Percentiles rank a stretch among this genome's conserved stretches.
Conservation (phyloP, 208 protist species). For the Vickermania ingenoplastis region DNA sequence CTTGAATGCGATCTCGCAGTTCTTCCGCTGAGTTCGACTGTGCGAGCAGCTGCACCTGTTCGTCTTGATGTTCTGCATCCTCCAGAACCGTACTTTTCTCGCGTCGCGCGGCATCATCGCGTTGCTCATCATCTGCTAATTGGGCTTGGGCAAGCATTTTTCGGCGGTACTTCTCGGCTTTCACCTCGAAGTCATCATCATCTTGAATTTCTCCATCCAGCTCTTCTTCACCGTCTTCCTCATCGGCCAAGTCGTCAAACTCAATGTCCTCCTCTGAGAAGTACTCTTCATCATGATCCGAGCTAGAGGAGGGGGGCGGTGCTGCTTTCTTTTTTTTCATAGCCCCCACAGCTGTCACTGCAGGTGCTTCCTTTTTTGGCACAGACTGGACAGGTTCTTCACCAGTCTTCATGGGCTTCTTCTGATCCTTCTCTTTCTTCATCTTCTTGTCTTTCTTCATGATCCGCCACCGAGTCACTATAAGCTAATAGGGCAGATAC, state of each 20-base stretch:
- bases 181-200: conserved; percentile 79
- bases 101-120: conserved; percentile 47
- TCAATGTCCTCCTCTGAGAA: conserved; percentile 32
- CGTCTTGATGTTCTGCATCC: conserved; percentile 34
- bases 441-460: no score
- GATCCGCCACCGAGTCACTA: no score
- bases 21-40: conserved; percentile 67
- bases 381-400: no score
- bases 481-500: no score
- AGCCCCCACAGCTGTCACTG: no score
- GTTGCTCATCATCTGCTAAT: conserved; percentile 53
- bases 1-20: conserved; percentile 81
- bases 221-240: conserved; percentile 34
- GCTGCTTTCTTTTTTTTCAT: conserved; percentile 3
- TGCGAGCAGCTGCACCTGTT: conserved; percentile 36
- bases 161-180: conserved; percentile 60
- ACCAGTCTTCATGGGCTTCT: no score
- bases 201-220: conserved; percentile 38
- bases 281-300: conserved; percentile 5
- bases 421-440: no score
- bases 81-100: conserved; percentile 38
- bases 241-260: conserved; percentile 41
- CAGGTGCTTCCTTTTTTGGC: no score
- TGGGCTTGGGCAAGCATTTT: conserved; percentile 51
- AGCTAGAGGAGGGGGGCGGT: neutral